Conservation (phyloP, 305 asterid species). For the Solanum hybrid region DNA sequence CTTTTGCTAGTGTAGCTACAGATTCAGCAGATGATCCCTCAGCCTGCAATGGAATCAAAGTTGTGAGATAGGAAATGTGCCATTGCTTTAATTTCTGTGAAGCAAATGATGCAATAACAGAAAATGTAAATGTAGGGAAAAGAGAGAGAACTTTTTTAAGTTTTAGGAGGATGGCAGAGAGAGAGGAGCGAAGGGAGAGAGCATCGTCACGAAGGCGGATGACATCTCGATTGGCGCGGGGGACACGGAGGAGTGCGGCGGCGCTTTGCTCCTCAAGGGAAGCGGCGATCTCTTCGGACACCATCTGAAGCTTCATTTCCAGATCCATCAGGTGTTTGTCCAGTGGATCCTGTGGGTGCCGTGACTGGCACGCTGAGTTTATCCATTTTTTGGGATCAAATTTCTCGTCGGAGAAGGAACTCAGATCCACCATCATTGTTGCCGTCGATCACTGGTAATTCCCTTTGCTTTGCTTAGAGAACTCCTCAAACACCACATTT, state of each 20-base stretch:
- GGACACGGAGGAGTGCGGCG: conserved; percentile 83
- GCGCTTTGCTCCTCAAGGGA: conserved; percentile 95
- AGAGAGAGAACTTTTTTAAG: conserved; percentile 48
- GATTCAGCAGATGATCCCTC: conserved; percentile 99
- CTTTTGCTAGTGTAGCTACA: conserved; percentile 77
- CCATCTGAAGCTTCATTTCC: conserved; percentile 95
- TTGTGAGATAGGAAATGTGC: not conserved
- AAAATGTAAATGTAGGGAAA: not conserved
- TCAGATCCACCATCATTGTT: conserved; percentile 86
- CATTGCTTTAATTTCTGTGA: not conserved
- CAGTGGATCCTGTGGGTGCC: conserved; percentile 78
- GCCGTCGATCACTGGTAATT: not conserved
- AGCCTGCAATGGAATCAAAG: conserved; percentile 39
- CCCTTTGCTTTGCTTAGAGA: not conserved
- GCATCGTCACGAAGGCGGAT: conserved; percentile 92
- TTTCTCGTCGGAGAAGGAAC: conserved; percentile 77
- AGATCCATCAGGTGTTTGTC: conserved; percentile 93
- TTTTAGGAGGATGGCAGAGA: conserved; percentile 65
- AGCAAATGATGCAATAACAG: not conserved
- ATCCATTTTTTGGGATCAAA: conserved; percentile 98
- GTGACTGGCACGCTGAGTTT: conserved; percentile 70
- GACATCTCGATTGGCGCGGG: conserved; percentile 93
- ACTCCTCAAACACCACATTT: not conserved
- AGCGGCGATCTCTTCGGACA: conserved; percentile 91
- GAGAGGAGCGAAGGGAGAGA: conserved; percentile 72